phyloP scores from a whole-genome alignment of 768 basidiomycete species.

The Tulasnella sp. region DNA sequence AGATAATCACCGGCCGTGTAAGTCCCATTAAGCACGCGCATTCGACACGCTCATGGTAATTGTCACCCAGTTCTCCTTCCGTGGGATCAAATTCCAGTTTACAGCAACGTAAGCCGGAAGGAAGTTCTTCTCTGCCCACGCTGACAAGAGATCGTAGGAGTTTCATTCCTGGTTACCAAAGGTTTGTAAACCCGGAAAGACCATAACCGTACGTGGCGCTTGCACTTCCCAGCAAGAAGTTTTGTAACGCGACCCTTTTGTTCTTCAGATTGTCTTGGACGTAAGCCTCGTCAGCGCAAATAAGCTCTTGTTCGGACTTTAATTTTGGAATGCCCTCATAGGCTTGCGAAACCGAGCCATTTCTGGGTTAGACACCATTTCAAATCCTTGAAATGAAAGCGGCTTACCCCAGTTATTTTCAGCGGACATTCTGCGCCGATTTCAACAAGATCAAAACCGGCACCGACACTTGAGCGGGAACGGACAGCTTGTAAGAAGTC shows the following conservation, averaged over 20 bases:
- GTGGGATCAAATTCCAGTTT: not conserved
- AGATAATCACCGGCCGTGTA: not conserved
- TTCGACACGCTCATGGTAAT: not conserved
- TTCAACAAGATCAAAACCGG: not conserved
- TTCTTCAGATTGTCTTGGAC: not conserved
- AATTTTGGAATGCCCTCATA: not conserved
- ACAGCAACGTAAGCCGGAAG: not conserved
- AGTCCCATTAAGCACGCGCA: not conserved
- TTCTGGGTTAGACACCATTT: not conserved
- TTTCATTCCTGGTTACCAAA: not conserved
- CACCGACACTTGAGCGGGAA: not conserved
- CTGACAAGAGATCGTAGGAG: not conserved
- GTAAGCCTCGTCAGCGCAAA: not conserved
- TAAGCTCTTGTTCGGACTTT: not conserved
- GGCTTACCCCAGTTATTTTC: not conserved
- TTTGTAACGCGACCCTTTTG: not conserved
- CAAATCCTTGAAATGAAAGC: not conserved
- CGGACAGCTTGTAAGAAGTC: not conserved
- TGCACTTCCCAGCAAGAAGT: not conserved
- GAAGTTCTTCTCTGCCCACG: not conserved
- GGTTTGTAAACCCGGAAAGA: not conserved
- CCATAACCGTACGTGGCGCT: not conserved
- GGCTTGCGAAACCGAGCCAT: not conserved
- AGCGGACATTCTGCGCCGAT: not conserved
- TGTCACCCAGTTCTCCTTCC: not conserved